These are phyloP conservation scores for Venturiaceae sp. DNA, from an alignment of 2,329 filamentous ascomycete genomes.

Conservation along the genomic window DNA sequence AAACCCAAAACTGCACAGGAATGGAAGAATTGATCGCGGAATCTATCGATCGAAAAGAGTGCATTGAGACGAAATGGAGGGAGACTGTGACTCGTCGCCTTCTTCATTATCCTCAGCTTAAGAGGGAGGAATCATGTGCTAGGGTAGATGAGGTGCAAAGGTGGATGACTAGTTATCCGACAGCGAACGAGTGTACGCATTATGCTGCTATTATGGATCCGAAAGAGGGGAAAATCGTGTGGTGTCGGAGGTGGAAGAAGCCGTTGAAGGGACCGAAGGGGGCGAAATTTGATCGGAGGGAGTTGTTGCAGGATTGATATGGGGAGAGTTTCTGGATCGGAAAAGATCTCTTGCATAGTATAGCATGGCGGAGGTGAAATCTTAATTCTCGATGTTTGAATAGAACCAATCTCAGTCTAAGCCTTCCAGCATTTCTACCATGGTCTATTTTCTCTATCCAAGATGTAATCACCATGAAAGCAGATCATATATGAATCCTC, in stretches of 20 bases:
- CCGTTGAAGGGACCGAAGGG: background rate
- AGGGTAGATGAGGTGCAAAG: conserved; percentile 28
- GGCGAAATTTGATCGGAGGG: background rate
- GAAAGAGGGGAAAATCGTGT: conserved; percentile 34
- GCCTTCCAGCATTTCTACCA: no score
- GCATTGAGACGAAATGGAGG: conserved; percentile 20
- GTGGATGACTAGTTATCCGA: conserved; percentile 44
- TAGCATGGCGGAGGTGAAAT: no score
- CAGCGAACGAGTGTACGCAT: conserved; percentile 48
- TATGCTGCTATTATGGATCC: conserved; percentile 51
- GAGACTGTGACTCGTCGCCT: conserved; percentile 1
- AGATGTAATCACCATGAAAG: no score
- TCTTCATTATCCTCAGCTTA: conserved; percentile 10
- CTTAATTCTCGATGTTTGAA: no score
- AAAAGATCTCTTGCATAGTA: no score
- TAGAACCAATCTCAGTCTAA: no score
- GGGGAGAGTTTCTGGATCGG: no score
- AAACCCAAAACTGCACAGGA: conserved; percentile 6
- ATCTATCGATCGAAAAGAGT: conserved; percentile 22
- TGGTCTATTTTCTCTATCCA: no score
- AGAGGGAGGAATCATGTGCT: conserved; percentile 16
- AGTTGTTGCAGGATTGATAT: background rate
- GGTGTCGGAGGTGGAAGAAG: conserved; percentile 20
- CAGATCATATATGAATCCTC: no score
- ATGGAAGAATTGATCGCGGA: conserved; percentile 22